These are phyloP conservation scores for Emericellopsis cladophorae DNA, from an alignment of 2,329 filamentous ascomycete species.

Conservation along the genomic window DNA sequence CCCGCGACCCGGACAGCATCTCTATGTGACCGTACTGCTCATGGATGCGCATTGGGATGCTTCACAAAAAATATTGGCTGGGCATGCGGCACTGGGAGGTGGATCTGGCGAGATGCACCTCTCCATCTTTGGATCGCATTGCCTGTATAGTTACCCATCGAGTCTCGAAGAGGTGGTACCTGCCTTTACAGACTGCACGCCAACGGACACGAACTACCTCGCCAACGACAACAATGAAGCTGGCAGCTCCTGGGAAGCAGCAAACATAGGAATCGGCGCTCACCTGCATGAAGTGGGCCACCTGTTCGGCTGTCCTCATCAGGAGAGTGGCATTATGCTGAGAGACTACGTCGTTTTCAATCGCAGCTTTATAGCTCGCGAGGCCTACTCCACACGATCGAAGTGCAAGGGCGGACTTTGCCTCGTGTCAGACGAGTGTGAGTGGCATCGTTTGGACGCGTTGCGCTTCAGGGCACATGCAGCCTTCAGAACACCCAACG, in stretches of 20 bases:
- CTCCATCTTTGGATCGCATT: slow-evolving; percentile 86
- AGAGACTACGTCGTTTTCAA: slow-evolving; percentile 78
- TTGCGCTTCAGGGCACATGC: slow-evolving; percentile 84
- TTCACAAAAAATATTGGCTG: slow-evolving; percentile 53
- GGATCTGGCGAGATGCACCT: slow-evolving; percentile 61
- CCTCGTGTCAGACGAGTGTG: slow-evolving; percentile 68
- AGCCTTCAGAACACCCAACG: slow-evolving; percentile 74
- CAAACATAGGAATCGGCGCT: slow-evolving; percentile 84
- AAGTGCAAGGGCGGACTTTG: slow-evolving; percentile 71
- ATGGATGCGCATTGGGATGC: slow-evolving; percentile 85
- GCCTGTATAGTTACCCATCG: slow-evolving; percentile 80
- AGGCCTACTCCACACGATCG: slow-evolving; percentile 78
- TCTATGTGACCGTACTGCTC: slow-evolving; percentile 77
- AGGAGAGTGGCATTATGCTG: slow-evolving; percentile 85
- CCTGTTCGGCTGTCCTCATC: slow-evolving; percentile 79
- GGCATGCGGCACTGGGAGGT: slow-evolving; percentile 76
- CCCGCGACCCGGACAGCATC: slow-evolving; percentile 62
- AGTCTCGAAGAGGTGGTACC: slow-evolving; percentile 82
- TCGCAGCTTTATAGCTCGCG: slow-evolving; percentile 67
- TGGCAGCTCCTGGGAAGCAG: slow-evolving; percentile 90
- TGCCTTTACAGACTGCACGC: slow-evolving; percentile 81
- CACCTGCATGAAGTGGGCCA: slow-evolving; percentile 88
- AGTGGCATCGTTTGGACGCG: slow-evolving; percentile 81
- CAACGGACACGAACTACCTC: slow-evolving; percentile 67
- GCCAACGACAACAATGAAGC: slow-evolving; percentile 80